Percentiles rank a stretch among this genome's conserved stretches.
phyloP scores from a whole-genome alignment of 1,139 yeast species.

The Saccharomyces hybrid region DNA sequence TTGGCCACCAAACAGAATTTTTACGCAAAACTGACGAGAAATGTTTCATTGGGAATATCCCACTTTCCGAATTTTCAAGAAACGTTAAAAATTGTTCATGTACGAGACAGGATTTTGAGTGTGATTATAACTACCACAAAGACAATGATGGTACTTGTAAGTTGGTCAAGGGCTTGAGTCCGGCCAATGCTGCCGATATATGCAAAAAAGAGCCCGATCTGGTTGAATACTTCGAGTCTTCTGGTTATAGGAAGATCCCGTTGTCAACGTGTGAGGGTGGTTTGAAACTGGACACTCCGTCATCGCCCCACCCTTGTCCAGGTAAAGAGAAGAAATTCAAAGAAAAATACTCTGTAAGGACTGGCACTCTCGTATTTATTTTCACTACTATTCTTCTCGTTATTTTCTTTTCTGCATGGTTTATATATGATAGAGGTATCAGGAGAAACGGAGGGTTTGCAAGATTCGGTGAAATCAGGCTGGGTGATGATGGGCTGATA shows the following conservation, averaged over 20 bases:
- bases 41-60: conserved; percentile 75
- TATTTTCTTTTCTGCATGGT: conserved; percentile 55
- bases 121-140: conserved; percentile 78
- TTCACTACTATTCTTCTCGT: conserved; percentile 40
- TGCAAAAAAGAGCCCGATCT: conserved; percentile 51
- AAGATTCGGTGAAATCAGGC: conserved; percentile 80
- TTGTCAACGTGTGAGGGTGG: conserved; percentile 74
- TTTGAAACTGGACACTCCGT: conserved; percentile 53
- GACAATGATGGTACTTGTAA: conserved; percentile 80
- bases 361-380: conserved; percentile 25
- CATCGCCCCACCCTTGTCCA: conserved; percentile 62
- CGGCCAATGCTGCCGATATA: conserved; percentile 56
- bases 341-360: conserved; percentile 45
- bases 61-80: conserved; percentile 52
- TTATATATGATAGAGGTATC: conserved; percentile 75
- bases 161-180: conserved; percentile 61
- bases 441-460: conserved; percentile 74
- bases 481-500: conserved; percentile 64
- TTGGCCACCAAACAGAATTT: conserved; percentile 81
- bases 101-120: conserved; percentile 82
- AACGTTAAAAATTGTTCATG: conserved; percentile 69
- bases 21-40: conserved; percentile 63
- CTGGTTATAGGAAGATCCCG: conserved; percentile 74
- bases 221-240: conserved; percentile 67
- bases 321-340: conserved; percentile 69